phyloP scores from a whole-genome alignment of 2,329 filamentous ascomycete species.

The Ophiocordyceps polyrhachis-furcata region DNA sequence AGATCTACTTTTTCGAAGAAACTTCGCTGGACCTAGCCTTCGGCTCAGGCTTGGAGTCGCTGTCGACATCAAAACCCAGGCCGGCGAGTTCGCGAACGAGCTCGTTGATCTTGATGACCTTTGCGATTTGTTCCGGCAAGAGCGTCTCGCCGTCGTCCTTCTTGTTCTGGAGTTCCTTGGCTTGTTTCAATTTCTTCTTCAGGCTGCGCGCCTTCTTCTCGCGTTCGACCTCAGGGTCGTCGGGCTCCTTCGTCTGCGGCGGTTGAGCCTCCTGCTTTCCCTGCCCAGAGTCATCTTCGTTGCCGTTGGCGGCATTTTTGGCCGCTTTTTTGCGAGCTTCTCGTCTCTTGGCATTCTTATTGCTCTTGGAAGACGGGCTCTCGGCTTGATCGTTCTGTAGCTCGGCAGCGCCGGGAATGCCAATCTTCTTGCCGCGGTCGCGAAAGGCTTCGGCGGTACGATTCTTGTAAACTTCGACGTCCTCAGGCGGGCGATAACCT shows the following conservation, averaged over 20 bases:
- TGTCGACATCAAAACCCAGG: constrained; percentile 68
- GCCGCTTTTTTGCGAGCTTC: constrained; percentile 34
- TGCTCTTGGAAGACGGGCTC: constrained; percentile 59
- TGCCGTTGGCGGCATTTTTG: constrained; percentile 37
- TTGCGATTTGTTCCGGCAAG: constrained; percentile 87
- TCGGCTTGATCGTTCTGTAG: constrained; percentile 30
- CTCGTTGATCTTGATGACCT: constrained; percentile 94
- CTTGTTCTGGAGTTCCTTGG: constrained; percentile 75
- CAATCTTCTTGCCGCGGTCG: constrained; percentile 42
- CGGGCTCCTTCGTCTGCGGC: constrained; percentile 24
- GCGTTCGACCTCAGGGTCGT: constrained; percentile 60
- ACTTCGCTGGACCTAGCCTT: constrained; percentile 11
- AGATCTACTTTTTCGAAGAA: neutral
- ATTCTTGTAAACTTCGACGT: constrained; percentile 93
- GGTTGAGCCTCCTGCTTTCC: constrained; percentile 9
- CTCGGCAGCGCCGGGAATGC: constrained; percentile 55
- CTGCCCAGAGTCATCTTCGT: constrained; percentile 4
- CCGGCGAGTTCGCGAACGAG: constrained; percentile 72
- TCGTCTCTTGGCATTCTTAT: constrained; percentile 71
- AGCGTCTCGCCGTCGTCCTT: constrained; percentile 72
- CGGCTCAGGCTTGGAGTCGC: constrained; percentile 13
- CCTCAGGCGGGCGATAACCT: constrained; percentile 85
- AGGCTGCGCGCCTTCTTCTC: constrained; percentile 88
- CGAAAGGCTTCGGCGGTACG: constrained; percentile 73
- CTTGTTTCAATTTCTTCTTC: constrained; percentile 89